Conservation (phyloP, 257 asterid species). For the Ballota nigra region DNA sequence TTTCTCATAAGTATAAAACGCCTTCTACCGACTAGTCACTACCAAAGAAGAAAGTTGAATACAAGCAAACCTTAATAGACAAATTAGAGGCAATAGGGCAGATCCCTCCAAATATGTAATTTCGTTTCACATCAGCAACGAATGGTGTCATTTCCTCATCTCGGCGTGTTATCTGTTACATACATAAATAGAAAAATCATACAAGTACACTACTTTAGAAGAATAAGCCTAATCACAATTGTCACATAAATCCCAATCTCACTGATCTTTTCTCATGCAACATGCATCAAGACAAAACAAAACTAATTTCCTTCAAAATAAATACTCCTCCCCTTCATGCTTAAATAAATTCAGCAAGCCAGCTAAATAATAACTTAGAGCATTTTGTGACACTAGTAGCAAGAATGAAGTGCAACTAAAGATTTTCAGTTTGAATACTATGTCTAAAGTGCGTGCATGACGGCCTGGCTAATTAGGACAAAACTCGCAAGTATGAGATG, state of each 20-base stretch:
- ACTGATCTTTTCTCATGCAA: background rate
- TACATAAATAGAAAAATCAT: constrained; percentile 5
- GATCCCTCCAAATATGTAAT: constrained; percentile 93
- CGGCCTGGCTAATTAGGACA: constrained; percentile 18
- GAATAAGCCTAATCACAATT: constrained; percentile 1
- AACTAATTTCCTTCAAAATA: background rate
- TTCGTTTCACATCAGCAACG: constrained; percentile 78
- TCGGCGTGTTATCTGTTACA: constrained; percentile 82
- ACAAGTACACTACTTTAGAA: constrained; percentile 5
- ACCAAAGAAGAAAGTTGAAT: constrained; percentile 17
- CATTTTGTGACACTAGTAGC: background rate
- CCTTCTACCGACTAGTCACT: constrained; percentile 8
- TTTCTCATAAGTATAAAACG: constrained; percentile 20
- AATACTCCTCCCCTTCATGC: background rate
- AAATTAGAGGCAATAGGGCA: constrained; percentile 80
- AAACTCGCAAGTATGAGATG: constrained; percentile 16
- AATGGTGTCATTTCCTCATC: constrained; percentile 96
- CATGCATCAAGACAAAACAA: background rate
- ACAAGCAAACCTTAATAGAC: constrained; percentile 71
- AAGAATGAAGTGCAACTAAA: constrained; percentile 6
- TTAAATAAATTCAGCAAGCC: constrained; percentile 4
- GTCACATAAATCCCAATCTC: background rate
- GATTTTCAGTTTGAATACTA: background rate
- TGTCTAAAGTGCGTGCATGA: too few relatives aligned
- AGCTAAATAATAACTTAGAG: constrained; percentile 1